These are phyloP conservation scores for Paramecium octaurelia DNA, from an alignment of 73 alveolate species.

Conservation along the genomic window DNA sequence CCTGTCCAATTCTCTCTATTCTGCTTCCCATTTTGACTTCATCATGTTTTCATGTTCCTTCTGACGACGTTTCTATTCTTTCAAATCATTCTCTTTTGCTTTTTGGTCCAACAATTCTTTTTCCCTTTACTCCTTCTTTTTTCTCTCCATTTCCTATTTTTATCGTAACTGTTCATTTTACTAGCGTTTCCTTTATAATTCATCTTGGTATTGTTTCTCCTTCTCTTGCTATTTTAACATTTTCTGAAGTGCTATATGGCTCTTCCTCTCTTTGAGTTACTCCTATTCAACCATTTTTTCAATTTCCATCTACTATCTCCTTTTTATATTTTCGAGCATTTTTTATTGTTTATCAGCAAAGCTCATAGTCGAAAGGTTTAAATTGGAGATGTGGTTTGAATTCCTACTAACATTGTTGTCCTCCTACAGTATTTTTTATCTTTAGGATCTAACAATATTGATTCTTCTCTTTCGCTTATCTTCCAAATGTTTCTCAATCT, in stretches of 20 bases:
- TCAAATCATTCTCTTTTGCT: not conserved
- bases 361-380: conserved; percentile 27
- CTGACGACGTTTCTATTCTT: conserved; percentile 13
- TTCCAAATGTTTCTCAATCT: conserved; percentile 1
- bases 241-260: not conserved
- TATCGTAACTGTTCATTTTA: conserved; percentile 7
- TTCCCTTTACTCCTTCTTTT: not conserved
- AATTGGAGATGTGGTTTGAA: not conserved
- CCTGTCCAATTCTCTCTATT: conserved; percentile 14
- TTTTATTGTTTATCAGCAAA: conserved; percentile 43
- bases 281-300: conserved; percentile 48
- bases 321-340: conserved; percentile 34
- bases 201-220: not conserved
- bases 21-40: not conserved
- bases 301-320: conserved; percentile 38
- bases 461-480: conserved; percentile 28
- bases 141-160: conserved; percentile 29
- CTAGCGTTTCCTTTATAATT: not conserved
- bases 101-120: not conserved
- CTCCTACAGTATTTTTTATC: not conserved
- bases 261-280: not conserved
- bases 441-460: not conserved
- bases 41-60: not conserved
- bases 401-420: conserved; percentile 1
- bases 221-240: conserved; percentile 25